Conservation (phyloP, 2,329 filamentous ascomycete species). For the Colletotrichum kahawae region DNA sequence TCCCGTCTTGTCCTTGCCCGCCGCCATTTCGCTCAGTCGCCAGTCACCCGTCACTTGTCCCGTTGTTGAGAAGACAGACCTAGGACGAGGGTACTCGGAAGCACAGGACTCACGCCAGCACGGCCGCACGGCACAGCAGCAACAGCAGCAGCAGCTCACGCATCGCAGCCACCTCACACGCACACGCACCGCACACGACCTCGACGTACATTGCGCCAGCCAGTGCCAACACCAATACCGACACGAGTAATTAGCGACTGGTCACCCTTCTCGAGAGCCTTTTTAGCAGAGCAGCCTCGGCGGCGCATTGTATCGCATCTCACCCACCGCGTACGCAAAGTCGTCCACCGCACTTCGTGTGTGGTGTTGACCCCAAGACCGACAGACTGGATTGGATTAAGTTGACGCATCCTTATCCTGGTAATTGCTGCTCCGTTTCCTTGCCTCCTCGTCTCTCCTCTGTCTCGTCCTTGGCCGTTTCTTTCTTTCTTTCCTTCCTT, state of each 20-base stretch:
- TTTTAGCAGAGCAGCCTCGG: neutral
- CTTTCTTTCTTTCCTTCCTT: neutral
- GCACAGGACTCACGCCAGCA: neutral
- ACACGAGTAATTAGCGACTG: neutral
- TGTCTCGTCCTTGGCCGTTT: neutral
- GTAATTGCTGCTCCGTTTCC: neutral
- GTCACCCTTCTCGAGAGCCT: neutral
- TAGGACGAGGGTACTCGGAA: neutral
- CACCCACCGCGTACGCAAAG: neutral
- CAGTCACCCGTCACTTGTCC: neutral
- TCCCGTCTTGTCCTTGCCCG: neutral
- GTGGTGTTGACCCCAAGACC: slow-evolving; percentile 10
- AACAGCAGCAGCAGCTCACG: neutral
- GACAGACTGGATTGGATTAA: slow-evolving; percentile 13
- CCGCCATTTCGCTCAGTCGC: neutral
- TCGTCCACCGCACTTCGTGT: slow-evolving; percentile 15
- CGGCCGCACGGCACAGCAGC: neutral
- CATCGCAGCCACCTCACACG: neutral
- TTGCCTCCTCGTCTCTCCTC: neutral
- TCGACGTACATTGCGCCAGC: neutral
- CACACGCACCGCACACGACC: neutral
- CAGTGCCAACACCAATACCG: neutral
- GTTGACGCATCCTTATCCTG: neutral
- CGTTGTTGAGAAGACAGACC: neutral
- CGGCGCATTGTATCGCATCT: slow-evolving; percentile 1